These are phyloP conservation scores for Candida sojae DNA, from an alignment of 1,139 yeast species.

Conservation along the genomic window DNA sequence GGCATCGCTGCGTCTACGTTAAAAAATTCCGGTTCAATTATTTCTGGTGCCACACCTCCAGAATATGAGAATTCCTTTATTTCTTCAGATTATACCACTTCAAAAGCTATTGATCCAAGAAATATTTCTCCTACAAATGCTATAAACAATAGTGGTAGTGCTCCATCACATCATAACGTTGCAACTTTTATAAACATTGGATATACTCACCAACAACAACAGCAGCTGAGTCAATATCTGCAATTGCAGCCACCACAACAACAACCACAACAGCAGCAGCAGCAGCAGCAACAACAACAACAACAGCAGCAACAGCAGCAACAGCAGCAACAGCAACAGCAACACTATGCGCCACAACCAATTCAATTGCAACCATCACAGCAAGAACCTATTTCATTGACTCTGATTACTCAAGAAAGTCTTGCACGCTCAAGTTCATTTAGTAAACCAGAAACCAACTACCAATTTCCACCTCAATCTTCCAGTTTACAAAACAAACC, in stretches of 20 bases:
- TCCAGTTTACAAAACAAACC: neutral
- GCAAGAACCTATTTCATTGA: slow-evolving; percentile 6
- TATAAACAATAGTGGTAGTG: neutral
- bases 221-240: slow-evolving; percentile 6
- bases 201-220: neutral
- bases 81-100: neutral
- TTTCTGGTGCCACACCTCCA: slow-evolving; percentile 4
- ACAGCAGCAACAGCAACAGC: slow-evolving; percentile 1
- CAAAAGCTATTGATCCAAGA: neutral
- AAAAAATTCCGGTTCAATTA: neutral
- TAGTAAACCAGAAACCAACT: neutral
- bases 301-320: slow-evolving; percentile 5
- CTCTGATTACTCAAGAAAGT: slow-evolving; percentile 8
- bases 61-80: slow-evolving; percentile 4
- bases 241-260: slow-evolving; percentile 3
- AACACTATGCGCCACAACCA: slow-evolving; percentile 4
- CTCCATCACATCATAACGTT: slow-evolving; percentile 3
- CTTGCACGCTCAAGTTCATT: slow-evolving; percentile 9
- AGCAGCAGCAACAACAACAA: neutral
- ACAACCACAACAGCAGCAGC: neutral
- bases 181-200: slow-evolving; percentile 12
- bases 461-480: slow-evolving; percentile 1
- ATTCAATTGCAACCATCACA: slow-evolving; percentile 2
- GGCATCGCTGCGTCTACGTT: neutral
- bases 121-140: slow-evolving; percentile 3